Percentiles rank a stretch among this genome's conserved stretches.
These are phyloP conservation scores for Bacterosira constricta DNA, from an alignment of 108 stramenopile species.

Conservation along the genomic window DNA sequence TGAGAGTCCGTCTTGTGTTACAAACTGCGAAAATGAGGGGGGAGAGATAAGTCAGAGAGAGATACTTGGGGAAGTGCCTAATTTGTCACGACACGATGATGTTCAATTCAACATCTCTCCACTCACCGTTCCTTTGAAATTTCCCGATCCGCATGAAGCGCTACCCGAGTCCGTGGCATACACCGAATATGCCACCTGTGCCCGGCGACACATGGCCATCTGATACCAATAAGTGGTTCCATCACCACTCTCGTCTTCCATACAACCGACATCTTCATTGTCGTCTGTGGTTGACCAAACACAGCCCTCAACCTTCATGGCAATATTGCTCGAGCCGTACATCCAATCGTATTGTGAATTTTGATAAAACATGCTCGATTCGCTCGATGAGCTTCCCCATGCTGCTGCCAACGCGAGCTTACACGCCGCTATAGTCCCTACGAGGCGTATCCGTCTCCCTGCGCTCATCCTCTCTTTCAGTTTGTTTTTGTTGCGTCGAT, in stretches of 20 bases:
- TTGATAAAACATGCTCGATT: conserved; percentile 46
- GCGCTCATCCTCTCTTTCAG: neutral
- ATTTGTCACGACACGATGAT: neutral
- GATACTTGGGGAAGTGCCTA: neutral
- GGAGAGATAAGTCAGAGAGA: neutral
- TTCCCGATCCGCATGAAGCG: conserved; percentile 52
- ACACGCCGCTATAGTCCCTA: conserved; percentile 6
- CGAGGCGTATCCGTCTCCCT: conserved; percentile 12
- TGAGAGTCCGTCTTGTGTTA: conserved; percentile 67
- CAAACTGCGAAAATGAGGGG: conserved; percentile 49
- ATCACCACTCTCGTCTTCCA: conserved; percentile 68
- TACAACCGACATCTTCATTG: conserved; percentile 71
- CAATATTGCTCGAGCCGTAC: conserved; percentile 50
- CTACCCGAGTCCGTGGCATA: conserved; percentile 56
- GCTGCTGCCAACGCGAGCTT: conserved; percentile 15
- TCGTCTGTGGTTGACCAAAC: conserved; percentile 68
- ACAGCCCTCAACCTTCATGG: conserved; percentile 78
- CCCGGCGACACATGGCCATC: conserved; percentile 85
- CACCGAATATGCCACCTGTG: conserved; percentile 84
- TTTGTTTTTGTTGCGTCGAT: neutral
- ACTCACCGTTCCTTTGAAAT: conserved; percentile 81
- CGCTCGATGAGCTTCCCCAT: conserved; percentile 40
- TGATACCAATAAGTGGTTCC: conserved; percentile 87
- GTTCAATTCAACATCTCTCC: too few species aligned
- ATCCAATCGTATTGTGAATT: conserved; percentile 62